Base-by-base conservation (phyloP, 768 basidiomycete species). In the Arthromyces matolae region DNA sequence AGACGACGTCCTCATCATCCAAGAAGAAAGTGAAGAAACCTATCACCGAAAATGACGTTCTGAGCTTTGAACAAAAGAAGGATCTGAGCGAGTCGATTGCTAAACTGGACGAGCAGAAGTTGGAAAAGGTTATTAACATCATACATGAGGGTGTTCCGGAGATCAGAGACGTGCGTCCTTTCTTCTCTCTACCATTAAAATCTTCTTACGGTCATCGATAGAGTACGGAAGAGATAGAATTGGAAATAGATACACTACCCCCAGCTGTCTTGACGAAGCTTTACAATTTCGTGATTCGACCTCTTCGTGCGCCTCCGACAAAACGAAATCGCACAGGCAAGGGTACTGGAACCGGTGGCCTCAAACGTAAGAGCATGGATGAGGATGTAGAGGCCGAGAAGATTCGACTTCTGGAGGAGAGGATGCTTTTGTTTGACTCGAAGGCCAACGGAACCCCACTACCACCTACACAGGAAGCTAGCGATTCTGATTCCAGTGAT, bases 171-270 rank as follows among this genome's bases (percentile, higher is more conserved):
- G 94, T 96, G 65, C 71, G 93, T 67, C 16, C 27, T 23, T 35
- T 28, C 29, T 46, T 25, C 51, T 50, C 19, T 55, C 55, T 35
- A 33, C 27, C 31, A 16, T 34, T 27, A 45, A 54, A 42, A 57
- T 50, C 47, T 50, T 50, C 23, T 43, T 55, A n/a, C 33, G 32
- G 53, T 29, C 20, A 34, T 40, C 38, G 50, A 52, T 71, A 93
- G 90, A 93, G 90, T 66, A 89, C 87, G 37, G 93, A 97, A 67
- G 96, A 99, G 72, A 97, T 99, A 60, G 96, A 99, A 66, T 81
- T 99, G 34, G 96, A 99, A 68, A 98, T 99, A 61, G 96, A 98
- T 62, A 73, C 83, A 32, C 74, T 99, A 25, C 94, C 96, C 40
- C 76, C 89, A 6, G 66, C 79, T 24, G 94, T 96, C 36, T 80